These are phyloP conservation scores for Colletotrichum limetticola DNA, from an alignment of 2,329 filamentous ascomycete species.

Conservation along the genomic window DNA sequence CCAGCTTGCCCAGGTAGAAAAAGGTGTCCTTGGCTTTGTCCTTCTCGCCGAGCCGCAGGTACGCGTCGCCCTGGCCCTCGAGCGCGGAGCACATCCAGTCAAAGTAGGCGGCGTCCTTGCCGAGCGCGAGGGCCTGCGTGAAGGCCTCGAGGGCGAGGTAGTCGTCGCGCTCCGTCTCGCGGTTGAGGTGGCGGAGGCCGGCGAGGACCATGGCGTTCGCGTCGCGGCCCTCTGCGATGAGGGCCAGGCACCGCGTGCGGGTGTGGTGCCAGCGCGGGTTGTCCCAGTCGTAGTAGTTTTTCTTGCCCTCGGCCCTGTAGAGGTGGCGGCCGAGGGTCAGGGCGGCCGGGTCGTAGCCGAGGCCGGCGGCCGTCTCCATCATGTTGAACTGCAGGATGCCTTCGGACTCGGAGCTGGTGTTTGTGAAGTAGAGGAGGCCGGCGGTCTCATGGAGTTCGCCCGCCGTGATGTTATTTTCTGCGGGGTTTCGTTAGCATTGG, in stretches of 20 bases:
- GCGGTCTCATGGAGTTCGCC: conserved; percentile 18
- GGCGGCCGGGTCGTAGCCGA: conserved; percentile 44
- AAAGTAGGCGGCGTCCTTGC: conserved; percentile 8
- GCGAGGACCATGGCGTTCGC: conserved; percentile 49
- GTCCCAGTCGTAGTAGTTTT: conserved; percentile 36
- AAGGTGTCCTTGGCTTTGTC: conserved; percentile 3
- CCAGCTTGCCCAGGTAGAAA: neutral
- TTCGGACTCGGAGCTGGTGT: neutral
- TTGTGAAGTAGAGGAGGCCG: neutral
- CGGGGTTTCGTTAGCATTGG: neutral
- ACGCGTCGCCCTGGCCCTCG: neutral
- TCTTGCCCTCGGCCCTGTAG: neutral
- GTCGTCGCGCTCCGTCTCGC: neutral
- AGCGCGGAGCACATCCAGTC: conserved; percentile 28
- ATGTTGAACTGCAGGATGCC: conserved; percentile 29
- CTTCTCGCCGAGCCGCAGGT: neutral
- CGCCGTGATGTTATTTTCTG: conserved; percentile 8
- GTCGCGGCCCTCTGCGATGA: conserved; percentile 44
- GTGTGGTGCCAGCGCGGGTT: conserved; percentile 33
- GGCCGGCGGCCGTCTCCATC: conserved; percentile 46
- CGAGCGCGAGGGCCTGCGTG: conserved; percentile 3
- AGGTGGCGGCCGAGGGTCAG: conserved; percentile 33
- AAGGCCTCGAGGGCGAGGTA: conserved; percentile 21
- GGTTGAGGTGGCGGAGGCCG: conserved; percentile 33
- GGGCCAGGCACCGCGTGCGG: conserved; percentile 43